Percentiles rank a stretch among this genome's conserved stretches.
Evolutionary conservation across 441 rosid genomes (phyloP).

Genomic region (Metrosideros polymorpha): DNA sequence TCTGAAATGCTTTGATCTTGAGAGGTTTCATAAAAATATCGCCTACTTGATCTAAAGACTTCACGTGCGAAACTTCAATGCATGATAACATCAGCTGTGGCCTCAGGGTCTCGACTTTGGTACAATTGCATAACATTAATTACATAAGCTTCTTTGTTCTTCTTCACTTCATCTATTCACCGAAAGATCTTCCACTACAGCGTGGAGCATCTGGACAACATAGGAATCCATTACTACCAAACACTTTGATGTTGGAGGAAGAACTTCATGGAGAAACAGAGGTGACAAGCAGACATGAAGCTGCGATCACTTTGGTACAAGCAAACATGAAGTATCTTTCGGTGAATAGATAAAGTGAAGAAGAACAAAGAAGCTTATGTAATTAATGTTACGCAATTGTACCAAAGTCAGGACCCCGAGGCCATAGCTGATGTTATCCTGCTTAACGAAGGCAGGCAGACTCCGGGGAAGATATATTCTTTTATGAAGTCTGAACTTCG

Average conservation of each 20-base stretch:
- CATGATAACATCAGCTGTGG: conserved; percentile 73
- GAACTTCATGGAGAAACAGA: conserved; percentile 58
- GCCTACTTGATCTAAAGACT: too few relatives aligned
- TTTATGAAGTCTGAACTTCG: conserved; percentile 74
- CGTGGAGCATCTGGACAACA: conserved; percentile 80
- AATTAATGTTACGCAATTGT: neutral
- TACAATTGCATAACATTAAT: neutral
- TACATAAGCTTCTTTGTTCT: neutral
- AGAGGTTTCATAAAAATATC: too few relatives aligned
- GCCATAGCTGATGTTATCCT: conserved; percentile 77
- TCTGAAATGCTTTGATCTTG: too few relatives aligned
- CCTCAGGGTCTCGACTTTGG: conserved; percentile 73
- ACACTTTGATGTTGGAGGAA: conserved; percentile 79
- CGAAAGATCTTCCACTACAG: conserved; percentile 16
- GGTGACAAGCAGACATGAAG: conserved; percentile 19
- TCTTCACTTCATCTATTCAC: neutral
- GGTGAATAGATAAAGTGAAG: neutral
- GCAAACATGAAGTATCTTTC: too few relatives aligned
- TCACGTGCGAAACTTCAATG: too few relatives aligned
- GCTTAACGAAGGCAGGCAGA: conserved; percentile 72
- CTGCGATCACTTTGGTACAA: neutral
- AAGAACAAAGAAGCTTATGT: neutral
- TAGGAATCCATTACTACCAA: conserved; percentile 79
- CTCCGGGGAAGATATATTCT: conserved; percentile 87
- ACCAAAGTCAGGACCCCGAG: conserved; percentile 71